A percentile compares a stretch with the other conserved stretches of the same genome.
Evolutionary conservation across 495 filamentous ascomycete species (phyloP).

Genomic region (Penicillium malachiteum): DNA sequence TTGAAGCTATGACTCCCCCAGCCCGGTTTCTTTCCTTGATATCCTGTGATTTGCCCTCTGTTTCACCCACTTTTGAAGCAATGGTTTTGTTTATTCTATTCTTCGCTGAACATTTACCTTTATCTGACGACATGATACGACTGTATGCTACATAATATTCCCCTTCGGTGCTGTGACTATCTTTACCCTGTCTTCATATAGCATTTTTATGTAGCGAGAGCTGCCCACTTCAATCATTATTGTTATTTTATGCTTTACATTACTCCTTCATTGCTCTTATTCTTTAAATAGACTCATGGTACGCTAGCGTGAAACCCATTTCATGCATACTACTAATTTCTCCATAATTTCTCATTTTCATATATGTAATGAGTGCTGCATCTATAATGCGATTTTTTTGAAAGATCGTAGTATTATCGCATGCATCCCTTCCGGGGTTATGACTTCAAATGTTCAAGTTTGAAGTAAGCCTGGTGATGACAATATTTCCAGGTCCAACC

Average conservation of each 20-base stretch:
- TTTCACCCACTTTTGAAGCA: background rate
- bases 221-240: constrained; percentile 4
- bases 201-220: background rate
- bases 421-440: no score
- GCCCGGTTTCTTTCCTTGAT: constrained; percentile 1
- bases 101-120: constrained; percentile 24
- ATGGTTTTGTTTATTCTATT: constrained; percentile 20
- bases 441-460: no score
- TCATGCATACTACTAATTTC: no score
- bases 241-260: constrained; percentile 10
- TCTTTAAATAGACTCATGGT: no score
- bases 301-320: no score
- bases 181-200: constrained; percentile 7
- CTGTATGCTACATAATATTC: constrained; percentile 30
- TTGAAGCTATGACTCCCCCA: constrained; percentile 7
- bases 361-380: no score
- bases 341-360: no score
- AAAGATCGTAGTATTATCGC: no score
- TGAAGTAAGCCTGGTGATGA: no score
- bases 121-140: constrained; percentile 37
- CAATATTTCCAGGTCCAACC: no score
- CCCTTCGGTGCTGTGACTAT: constrained; percentile 8
- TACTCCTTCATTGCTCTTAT: no score
- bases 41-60: background rate
- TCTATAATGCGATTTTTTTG: no score